Percentiles rank a stretch among this genome's conserved stretches.
These are phyloP conservation scores for Pythium sp. DNA, from an alignment of 352 stramenopile genomes.

Conservation along the genomic window DNA sequence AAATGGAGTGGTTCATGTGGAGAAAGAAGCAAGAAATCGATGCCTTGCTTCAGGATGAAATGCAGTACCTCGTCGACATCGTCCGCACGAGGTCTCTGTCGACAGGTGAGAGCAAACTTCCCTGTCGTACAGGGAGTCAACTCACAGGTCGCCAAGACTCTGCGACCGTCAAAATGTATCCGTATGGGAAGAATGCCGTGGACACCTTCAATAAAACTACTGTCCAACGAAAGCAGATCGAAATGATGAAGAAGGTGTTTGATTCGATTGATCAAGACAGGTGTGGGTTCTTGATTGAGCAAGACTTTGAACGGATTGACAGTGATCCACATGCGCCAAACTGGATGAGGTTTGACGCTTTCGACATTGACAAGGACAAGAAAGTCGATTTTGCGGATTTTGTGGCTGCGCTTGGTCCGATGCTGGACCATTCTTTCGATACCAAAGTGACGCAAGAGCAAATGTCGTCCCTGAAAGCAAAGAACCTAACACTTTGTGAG, in stretches of 20 bases:
- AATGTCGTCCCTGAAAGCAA: not conserved
- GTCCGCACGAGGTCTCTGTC: slow-evolving; percentile 10
- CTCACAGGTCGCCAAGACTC: not conserved
- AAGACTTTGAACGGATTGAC: slow-evolving; percentile 25
- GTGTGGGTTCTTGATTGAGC: slow-evolving; percentile 32
- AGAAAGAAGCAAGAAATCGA: slow-evolving; percentile 71
- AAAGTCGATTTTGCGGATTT: slow-evolving; percentile 56
- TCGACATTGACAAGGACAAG: slow-evolving; percentile 50
- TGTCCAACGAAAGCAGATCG: slow-evolving; percentile 40
- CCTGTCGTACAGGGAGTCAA: not conserved
- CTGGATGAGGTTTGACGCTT: slow-evolving; percentile 47
- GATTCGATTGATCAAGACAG: slow-evolving; percentile 33
- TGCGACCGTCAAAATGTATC: slow-evolving; percentile 49
- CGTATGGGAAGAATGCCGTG: slow-evolving; percentile 50
- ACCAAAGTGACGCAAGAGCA: slow-evolving; percentile 4
- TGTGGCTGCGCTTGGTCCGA: slow-evolving; percentile 45
- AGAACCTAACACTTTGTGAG: slow-evolving; percentile 38
- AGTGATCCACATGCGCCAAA: slow-evolving; percentile 17
- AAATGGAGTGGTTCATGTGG: slow-evolving; percentile 81
- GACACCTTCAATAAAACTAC: slow-evolving; percentile 49
- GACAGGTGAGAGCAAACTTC: not conserved
- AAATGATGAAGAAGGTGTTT: slow-evolving; percentile 47
- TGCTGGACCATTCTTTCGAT: slow-evolving; percentile 56
- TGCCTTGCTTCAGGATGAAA: slow-evolving; percentile 51
- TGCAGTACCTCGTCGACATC: slow-evolving; percentile 48